A percentile compares a stretch with the other conserved stretches of the same genome.
Conservation (phyloP, 73 alveolate species). For the Stentor coeruleus region DNA sequence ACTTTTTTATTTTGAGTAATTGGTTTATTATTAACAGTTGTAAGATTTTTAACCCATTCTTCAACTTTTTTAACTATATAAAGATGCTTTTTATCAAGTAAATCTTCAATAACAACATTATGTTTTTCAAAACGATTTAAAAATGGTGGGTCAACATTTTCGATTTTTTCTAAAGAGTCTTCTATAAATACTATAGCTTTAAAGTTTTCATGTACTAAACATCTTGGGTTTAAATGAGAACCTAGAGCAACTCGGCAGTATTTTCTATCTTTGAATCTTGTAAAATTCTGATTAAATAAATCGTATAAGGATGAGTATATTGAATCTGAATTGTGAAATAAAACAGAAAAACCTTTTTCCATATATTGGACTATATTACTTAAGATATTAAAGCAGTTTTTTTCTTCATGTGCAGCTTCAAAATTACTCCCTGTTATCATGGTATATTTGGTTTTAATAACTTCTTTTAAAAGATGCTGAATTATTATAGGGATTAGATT, state of each 20-base stretch:
- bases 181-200: conserved; percentile 40
- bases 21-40: too few species aligned
- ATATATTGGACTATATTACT: conserved; percentile 40
- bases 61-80: too few species aligned
- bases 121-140: conserved; percentile 67
- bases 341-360: conserved; percentile 40
- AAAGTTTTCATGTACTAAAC: conserved; percentile 40
- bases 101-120: conserved; percentile 36
- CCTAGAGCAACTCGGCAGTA: conserved; percentile 55
- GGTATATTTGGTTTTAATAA: too few species aligned
- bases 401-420: conserved; percentile 41
- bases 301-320: conserved; percentile 58
- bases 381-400: conserved; percentile 36
- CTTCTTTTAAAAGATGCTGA: too few species aligned
- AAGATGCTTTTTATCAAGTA: background rate
- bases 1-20: too few species aligned
- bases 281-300: conserved; percentile 51
- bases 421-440: too few species aligned
- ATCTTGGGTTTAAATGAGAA: conserved; percentile 31
- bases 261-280: conserved; percentile 36
- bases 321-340: conserved; percentile 42
- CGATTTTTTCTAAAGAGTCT: conserved; percentile 32
- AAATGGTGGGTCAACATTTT: conserved; percentile 48
- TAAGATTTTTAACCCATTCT: too few species aligned
- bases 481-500: too few species aligned